These are phyloP conservation scores for Ogataea ganodermae DNA, from an alignment of 805 yeast species.

Conservation along the genomic window DNA sequence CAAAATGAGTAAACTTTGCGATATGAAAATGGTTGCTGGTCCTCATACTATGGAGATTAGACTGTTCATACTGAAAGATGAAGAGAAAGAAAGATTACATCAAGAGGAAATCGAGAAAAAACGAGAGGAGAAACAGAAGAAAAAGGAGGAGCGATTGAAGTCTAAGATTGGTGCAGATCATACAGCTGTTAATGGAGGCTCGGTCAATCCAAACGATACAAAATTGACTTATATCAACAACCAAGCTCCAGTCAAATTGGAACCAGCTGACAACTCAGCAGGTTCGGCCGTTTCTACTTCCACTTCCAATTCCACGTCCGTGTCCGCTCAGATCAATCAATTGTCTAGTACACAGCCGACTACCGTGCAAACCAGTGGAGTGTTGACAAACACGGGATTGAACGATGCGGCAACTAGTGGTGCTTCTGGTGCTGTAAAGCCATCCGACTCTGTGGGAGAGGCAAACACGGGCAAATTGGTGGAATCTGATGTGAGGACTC, in stretches of 20 bases:
- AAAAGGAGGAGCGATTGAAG: constrained; percentile 36
- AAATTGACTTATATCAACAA: neutral
- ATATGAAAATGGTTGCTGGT: constrained; percentile 69
- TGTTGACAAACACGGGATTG: too few relatives aligned
- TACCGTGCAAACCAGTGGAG: too few relatives aligned
- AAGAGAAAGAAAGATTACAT: constrained; percentile 54
- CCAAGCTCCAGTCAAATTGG: neutral
- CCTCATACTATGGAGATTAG: constrained; percentile 82
- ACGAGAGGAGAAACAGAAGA: constrained; percentile 34
- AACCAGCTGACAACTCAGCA: neutral
- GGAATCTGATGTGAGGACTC: too few relatives aligned
- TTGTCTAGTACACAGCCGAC: too few relatives aligned
- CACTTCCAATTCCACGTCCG: neutral
- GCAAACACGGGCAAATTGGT: too few relatives aligned
- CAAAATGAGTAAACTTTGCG: constrained; percentile 85
- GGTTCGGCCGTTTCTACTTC: neutral
- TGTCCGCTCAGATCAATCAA: too few relatives aligned
- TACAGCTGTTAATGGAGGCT: neutral
- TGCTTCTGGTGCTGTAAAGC: too few relatives aligned
- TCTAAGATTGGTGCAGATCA: constrained; percentile 5
- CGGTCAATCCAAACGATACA: neutral
- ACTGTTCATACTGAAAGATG: constrained; percentile 83
- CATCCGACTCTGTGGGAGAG: too few relatives aligned
- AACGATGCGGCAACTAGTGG: too few relatives aligned
- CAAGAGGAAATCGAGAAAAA: constrained; percentile 33